Evolutionary conservation across 306 rosid genomes (phyloP), one percentile per base, ranked within the genome.

Genomic region (Begonia fuchsioides): DNA sequence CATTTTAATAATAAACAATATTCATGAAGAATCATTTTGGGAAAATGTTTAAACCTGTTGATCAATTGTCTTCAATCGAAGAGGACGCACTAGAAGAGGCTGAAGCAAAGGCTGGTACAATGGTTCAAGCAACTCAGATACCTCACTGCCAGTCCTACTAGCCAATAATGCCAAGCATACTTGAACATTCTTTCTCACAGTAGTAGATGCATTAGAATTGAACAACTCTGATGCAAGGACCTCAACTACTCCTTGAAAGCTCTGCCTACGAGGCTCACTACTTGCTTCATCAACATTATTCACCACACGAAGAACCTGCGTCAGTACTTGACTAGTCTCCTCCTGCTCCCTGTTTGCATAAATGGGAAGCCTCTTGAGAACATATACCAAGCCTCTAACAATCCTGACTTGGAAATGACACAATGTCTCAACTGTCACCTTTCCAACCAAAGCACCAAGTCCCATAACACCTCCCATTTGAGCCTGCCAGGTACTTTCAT

Each of bases 401-500:
- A 92, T 79, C 69, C 77, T 81, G 61, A 92, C 94, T 78, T 92
- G 96, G 54, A 92, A 92, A 58, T 57, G 63, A 68, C 93, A 79
- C 9, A 92, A 80, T 40, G 80, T 85, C 69, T 85, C 98, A 76
- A 85, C 87, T 54, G 96, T 92, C 63, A 92, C 98, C 78, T 85
- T 92, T 58, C 96, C 98, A 59, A 92, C 96, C 70, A 92, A 64
- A 44, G 96, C 98, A 66, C 98, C 96, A 53, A 92, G 87, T 61
- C 98, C 98, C 81, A 85, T 77, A 54, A 92, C 96, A 20, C 98
- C 98, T 40, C 98, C 98, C 76, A 92, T 82, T 60, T 85, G 98
- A 12, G 94, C 87, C 77, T 92, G 98, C 95, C 98, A 92, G 14
- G 85, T 77, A 61, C 78, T 82, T 39, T 96, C 98, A 64, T 85